phyloP scores from a whole-genome alignment of 192 early-diverging fungal species.

The Gryganskiella cystojenkinii region DNA sequence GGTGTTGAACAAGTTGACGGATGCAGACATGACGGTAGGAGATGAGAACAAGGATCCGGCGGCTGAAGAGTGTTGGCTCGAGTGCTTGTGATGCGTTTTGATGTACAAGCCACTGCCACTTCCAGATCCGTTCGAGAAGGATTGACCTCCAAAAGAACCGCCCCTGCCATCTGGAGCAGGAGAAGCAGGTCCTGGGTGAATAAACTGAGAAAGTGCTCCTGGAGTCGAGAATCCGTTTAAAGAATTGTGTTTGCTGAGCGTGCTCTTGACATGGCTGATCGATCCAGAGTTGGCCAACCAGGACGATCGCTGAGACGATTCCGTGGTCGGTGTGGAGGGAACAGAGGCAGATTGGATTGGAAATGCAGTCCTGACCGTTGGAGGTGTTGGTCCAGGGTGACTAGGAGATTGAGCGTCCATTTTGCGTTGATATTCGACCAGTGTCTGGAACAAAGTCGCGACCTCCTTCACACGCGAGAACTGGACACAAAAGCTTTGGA shows the following conservation, averaged over 20 bases:
- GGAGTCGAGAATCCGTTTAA: slow-evolving; percentile 46
- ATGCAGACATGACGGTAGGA: slow-evolving; percentile 48
- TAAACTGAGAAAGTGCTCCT: slow-evolving; percentile 48
- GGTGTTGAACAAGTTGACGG: slow-evolving; percentile 47
- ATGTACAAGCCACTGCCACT: slow-evolving; percentile 14
- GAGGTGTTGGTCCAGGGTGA: background rate
- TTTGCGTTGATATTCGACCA: slow-evolving; percentile 50
- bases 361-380: too few relatives aligned
- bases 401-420: slow-evolving; percentile 30
- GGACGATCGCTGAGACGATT: slow-evolving; percentile 9
- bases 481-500: slow-evolving; percentile 56
- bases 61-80: slow-evolving; percentile 38
- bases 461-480: slow-evolving; percentile 55
- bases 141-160: slow-evolving; percentile 6
- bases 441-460: slow-evolving; percentile 45
- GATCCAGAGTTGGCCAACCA: slow-evolving; percentile 49
- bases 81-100: slow-evolving; percentile 53
- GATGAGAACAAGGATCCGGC: slow-evolving; percentile 43
- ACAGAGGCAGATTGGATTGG: background rate
- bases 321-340: background rate
- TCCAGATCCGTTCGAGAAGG: slow-evolving; percentile 13
- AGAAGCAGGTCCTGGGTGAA: slow-evolving; percentile 45
- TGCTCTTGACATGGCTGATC: slow-evolving; percentile 41
- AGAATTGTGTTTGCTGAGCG: slow-evolving; percentile 28
- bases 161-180: slow-evolving; percentile 12